Base-by-base conservation (phyloP, 208 protist species). In the Plasmodiophora brassicae region DNA sequence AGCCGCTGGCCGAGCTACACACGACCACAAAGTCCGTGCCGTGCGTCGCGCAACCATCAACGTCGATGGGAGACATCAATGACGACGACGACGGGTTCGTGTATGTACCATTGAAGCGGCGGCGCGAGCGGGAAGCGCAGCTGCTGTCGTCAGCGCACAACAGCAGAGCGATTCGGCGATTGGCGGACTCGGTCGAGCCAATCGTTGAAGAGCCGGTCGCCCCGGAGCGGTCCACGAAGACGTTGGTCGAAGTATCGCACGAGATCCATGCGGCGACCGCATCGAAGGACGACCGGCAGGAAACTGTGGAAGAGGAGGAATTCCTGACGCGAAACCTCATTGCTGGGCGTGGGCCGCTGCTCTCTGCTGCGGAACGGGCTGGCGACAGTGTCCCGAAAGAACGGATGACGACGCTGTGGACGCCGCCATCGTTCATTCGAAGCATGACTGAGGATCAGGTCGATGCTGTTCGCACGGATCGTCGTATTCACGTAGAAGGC, bases 401-500 rank as follows among this genome's bases (percentile, higher is more conserved):
- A 14, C 38, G 90, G 0, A 88, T 96, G 8, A 90, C 89, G 84
- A 93, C 92, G 10, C 54, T 44, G 35, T 95, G 93, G 93, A 78
- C 44, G 32, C 89, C 93, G 44, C 93, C 92, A 1, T 0, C 20
- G n/a, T 87, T 92, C 46, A 88, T 93, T 60, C 36, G 46, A 0
- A 60, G 89, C 14, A 90, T 93, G 86, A 50, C 45, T 8, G 87
- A 93, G 50, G 88, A 71, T 0, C 14, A 89, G 45, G 45, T 38
- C 10, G 46, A 88, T 38, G 86, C 38, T 28, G 57, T 95, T 0
- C 72, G 95, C 39, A 71, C 92, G 25, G 87, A 94, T 46, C 94
- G 90, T 72, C 90, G 96, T 87, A 96, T 96, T 36, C 25, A 94
- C 1, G 90, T 92, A 0, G 90, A 95, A 36, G 94, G 94, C 45